Conservation (phyloP, 2,329 filamentous ascomycete species). For the Plectosphaerella cucumerina region DNA sequence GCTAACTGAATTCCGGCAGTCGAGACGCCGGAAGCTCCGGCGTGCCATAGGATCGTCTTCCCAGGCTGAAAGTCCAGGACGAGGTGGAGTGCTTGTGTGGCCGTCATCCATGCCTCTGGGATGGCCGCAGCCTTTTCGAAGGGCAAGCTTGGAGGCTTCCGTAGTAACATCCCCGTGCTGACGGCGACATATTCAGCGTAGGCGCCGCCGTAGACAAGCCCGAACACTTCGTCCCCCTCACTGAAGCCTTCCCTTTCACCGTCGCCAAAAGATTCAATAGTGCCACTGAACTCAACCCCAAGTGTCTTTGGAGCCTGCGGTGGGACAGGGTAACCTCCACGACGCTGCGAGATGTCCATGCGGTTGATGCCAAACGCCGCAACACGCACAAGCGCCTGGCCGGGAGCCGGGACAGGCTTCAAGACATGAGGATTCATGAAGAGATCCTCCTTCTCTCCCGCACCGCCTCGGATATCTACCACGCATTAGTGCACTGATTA, state of each 20-base stretch:
- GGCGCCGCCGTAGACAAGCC: constrained; percentile 83
- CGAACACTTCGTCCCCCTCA: constrained; percentile 79
- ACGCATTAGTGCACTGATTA: too few species aligned
- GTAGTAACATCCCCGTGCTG: constrained; percentile 73
- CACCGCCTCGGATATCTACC: constrained; percentile 54
- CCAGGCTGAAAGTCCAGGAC: constrained; percentile 69
- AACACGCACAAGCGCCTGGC: constrained; percentile 77
- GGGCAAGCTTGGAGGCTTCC: constrained; percentile 67
- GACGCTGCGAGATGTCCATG: constrained; percentile 76
- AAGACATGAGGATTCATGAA: constrained; percentile 54
- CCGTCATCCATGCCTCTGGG: constrained; percentile 89
- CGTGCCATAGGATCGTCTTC: constrained; percentile 83
- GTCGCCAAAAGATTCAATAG: constrained; percentile 55
- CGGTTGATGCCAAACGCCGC: constrained; percentile 83
- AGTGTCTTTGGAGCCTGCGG: constrained; percentile 65
- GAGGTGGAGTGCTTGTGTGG: constrained; percentile 81
- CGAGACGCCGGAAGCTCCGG: constrained; percentile 84
- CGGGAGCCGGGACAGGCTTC: constrained; percentile 43
- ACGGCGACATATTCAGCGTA: constrained; percentile 85
- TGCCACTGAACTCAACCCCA: constrained; percentile 75
- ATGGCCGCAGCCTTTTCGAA: constrained; percentile 77
- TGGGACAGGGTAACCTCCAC: constrained; percentile 68
- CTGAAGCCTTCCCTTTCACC: constrained; percentile 46
- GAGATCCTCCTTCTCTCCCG: constrained; percentile 50
- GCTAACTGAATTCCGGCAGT: too few species aligned